These are phyloP conservation scores for Dichotomocladium elegans DNA, from an alignment of 371 early-diverging fungal genomes.

Conservation along the genomic window DNA sequence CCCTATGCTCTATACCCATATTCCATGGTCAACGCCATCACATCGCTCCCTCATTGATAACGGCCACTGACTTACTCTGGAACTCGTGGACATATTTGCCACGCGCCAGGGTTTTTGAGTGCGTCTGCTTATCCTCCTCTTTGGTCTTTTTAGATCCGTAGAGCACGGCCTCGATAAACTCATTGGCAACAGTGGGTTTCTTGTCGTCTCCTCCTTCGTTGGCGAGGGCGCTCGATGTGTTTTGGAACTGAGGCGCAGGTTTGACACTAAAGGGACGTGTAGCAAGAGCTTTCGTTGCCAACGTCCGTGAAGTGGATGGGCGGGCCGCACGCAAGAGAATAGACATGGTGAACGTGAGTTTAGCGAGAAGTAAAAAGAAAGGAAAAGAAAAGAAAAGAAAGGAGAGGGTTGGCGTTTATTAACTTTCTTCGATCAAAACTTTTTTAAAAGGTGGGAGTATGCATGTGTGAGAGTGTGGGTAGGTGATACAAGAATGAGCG, in stretches of 20 bases:
- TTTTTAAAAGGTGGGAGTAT: no score
- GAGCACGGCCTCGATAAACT: constrained; percentile 53
- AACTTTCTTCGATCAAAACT: no score
- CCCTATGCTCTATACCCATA: constrained; percentile 70
- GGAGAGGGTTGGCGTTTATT: not conserved
- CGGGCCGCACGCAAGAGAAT: no score
- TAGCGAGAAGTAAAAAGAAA: not conserved
- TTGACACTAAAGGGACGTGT: no score
- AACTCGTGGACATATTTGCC: constrained; percentile 91
- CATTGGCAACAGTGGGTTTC: constrained; percentile 18
- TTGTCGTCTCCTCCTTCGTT: not conserved
- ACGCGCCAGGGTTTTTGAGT: constrained; percentile 74
- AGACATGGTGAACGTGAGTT: no score
- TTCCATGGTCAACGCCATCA: no score
- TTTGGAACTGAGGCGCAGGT: no score
- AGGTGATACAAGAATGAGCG: not conserved
- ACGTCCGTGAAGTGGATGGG: no score
- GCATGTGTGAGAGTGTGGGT: no score
- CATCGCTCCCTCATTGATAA: no score
- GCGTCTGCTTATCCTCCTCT: constrained; percentile 55
- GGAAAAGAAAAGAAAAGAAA: not conserved
- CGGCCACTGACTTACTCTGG: constrained; percentile 51
- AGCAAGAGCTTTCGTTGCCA: no score
- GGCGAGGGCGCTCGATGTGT: no score
- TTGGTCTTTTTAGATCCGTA: constrained; percentile 56